Evolutionary conservation across 2,329 filamentous ascomycete species (phyloP).

Genomic region (Arthrobotrys iridis): DNA sequence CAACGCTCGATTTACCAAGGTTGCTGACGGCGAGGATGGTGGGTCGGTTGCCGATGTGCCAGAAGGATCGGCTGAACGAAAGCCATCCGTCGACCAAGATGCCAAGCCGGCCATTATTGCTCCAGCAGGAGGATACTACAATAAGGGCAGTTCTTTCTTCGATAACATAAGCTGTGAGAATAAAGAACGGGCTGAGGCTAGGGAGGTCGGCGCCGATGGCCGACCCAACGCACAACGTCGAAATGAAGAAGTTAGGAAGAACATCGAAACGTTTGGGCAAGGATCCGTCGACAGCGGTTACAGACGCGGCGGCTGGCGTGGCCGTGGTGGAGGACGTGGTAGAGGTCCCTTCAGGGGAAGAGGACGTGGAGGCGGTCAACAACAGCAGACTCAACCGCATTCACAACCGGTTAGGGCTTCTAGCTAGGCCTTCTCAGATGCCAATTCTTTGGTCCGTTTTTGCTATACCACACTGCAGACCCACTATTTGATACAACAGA

Average conservation of each 20-base stretch:
- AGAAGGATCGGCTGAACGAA: constrained; percentile 60
- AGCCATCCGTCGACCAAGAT: constrained; percentile 41
- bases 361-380: constrained; percentile 62
- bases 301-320: constrained; percentile 76
- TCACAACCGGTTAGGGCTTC: constrained; percentile 58
- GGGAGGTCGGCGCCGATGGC: constrained; percentile 67
- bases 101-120: constrained; percentile 43
- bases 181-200: constrained; percentile 83
- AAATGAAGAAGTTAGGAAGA: constrained; percentile 90
- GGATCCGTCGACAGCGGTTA: constrained; percentile 87
- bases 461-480: not conserved
- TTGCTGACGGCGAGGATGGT: constrained; percentile 63
- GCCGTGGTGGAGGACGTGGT: constrained; percentile 76
- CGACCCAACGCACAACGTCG: constrained; percentile 83
- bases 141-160: constrained; percentile 91
- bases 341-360: constrained; percentile 62
- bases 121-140: constrained; percentile 68
- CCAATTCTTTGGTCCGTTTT: not conserved
- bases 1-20: constrained; percentile 85
- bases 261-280: constrained; percentile 97
- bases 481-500: not conserved
- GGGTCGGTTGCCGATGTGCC: constrained; percentile 59
- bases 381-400: not conserved
- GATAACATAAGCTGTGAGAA: constrained; percentile 97
- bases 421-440: constrained; percentile 22